Evolutionary conservation across 306 rosid species (phyloP), one percentile per base, ranked within the genome.

Genomic region (Phaseolus lunatus): DNA sequence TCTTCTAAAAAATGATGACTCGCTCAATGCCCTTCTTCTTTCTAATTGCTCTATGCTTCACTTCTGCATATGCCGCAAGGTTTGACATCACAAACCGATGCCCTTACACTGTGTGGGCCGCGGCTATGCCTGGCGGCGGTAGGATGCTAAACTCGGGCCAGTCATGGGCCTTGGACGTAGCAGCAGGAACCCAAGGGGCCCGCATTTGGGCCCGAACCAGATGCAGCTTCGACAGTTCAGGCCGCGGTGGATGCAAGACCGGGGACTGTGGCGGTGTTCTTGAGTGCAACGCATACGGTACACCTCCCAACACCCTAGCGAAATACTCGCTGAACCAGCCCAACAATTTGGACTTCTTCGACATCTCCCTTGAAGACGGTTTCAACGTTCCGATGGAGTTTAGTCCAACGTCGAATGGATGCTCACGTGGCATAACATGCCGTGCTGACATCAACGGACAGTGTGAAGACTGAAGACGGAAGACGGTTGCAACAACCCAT

Each of bases 181-280:
- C 63, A 0, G 63, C 87, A 0, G 93, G 92, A 45, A 72, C 89
- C 0, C 1, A 0, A 8, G 57, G 9, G 5, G 57, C 57, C 12
- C 57, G 57, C 57, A 18, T 50, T n/a, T 50, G 57, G 96, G 89
- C 84, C 1, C 92, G 96, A 20, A 92, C 97, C 0, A 79, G 84
- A 3, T 90, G 97, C 86, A 82, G 15, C 45, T 89, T 88, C 12
- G 89, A 87, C 15, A 73, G 75, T 0, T 33, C 78, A 0, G 90
- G 93, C 3, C 81, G 33, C 0, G 93, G 93, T 9, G 56, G 1
- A 0, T 92, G 97, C 63, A 50, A 70, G 27, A 90, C 96, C 0
- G 96, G 96, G 0, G 97, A 90, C 27, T 92, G 93, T 0, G 88
- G 84, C 0, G 89, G 90, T 0, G 73, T 52, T 14, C 81, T 86